Evolutionary conservation across 2,329 filamentous ascomycete species (phyloP).

Genomic region (Huntiella moniliformis): DNA sequence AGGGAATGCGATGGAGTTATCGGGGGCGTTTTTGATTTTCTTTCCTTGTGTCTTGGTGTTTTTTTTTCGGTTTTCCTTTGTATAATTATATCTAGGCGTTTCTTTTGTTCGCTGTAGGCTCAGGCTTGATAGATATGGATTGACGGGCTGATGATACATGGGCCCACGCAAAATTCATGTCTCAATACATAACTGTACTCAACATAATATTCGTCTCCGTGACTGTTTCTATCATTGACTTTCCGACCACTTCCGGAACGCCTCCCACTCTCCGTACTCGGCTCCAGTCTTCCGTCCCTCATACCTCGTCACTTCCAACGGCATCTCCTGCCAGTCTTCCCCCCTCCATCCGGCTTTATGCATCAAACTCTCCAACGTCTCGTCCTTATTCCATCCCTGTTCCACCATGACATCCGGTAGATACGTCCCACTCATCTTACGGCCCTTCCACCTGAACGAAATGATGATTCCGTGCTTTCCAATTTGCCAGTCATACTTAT

Average conservation of each 20-base stretch:
- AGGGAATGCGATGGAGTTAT: conserved; percentile 5
- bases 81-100: background rate
- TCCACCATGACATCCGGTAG: conserved; percentile 80
- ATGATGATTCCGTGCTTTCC: conserved; percentile 78
- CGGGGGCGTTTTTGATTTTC: conserved; percentile 1
- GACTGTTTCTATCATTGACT: background rate
- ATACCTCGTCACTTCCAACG: conserved; percentile 65
- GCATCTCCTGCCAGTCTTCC: conserved; percentile 61
- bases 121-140: background rate
- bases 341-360: conserved; percentile 86
- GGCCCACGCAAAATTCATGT: background rate
- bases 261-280: conserved; percentile 27
- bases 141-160: background rate
- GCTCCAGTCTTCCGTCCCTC: conserved; percentile 64
- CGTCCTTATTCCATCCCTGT: conserved; percentile 89
- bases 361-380: conserved; percentile 78
- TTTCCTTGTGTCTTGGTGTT: background rate
- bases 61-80: conserved; percentile 3
- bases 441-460: conserved; percentile 55
- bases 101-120: background rate
- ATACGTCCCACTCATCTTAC: conserved; percentile 71
- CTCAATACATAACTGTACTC: background rate
- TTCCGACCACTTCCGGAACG: background rate
- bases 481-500: conserved; percentile 68
- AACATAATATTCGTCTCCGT: background rate